Evolutionary conservation across 805 yeast species (phyloP), one percentile per base, ranked within the genome.

Genomic region (Isabelozyma gotoi): DNA sequence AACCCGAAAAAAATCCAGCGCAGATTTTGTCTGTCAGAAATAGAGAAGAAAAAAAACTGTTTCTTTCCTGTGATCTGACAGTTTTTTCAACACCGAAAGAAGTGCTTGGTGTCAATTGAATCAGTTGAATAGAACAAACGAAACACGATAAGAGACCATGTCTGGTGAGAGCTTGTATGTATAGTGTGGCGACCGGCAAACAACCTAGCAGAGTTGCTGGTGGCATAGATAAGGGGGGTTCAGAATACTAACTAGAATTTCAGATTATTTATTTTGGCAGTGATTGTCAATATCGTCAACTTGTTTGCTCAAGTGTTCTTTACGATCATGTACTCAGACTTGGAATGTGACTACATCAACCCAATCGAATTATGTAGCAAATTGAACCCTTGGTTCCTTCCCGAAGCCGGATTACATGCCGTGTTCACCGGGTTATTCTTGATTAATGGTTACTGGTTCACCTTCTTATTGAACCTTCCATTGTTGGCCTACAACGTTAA

Each of bases 291-390:
- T 68, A 94, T 96, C 46, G 80, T 86, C 55, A 89, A 87, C 76
- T 76, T 92, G 69, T 90, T 92, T 62, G 75, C 87, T 33, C 97
- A 91, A 73, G 97, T 91, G 44, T 94, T 87, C 67, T 91, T 91
- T 78, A 89, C 97, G 39, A 90, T 91, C 68, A 83, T 90, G 85
- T 92, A 87, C 74, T 87, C 96, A 52, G 98, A 91, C 69, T 77
- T 91, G 66, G 98, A 88, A 68, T 84, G 91, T 60, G 99, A 94
- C 68, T 94, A 92, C 76, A 91, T 92, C 72, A 94, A 92, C 67
- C 98, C 98, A 44, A 89, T 92, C 63, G 98, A 92, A 70, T 77
- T 94, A 56, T 94, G 99, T 73, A 88, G 88, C 72, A 85, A 88
- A 60, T 80, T 94, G 63, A 94, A 94, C 76, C 83, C 85, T 56